These are phyloP conservation scores for Aspergillus spinulosporus DNA, from an alignment of 2,329 filamentous ascomycete species.

Conservation along the genomic window DNA sequence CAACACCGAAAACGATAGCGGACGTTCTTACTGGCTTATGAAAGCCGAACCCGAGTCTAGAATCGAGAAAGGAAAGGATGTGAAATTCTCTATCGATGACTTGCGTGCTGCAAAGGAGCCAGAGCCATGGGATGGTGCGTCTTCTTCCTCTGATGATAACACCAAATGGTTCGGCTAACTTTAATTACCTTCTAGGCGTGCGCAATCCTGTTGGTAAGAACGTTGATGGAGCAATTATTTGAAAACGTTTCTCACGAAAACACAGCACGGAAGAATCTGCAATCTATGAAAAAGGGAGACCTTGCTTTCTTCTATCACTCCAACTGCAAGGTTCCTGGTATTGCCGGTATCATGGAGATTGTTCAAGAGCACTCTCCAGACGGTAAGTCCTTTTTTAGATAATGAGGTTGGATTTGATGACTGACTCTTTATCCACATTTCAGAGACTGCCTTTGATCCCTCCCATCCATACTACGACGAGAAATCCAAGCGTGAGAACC, in stretches of 20 bases:
- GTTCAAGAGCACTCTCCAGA: slow-evolving; percentile 81
- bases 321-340: slow-evolving; percentile 84
- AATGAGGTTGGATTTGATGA: not conserved
- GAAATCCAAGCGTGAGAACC: slow-evolving; percentile 66
- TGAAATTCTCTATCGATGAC: slow-evolving; percentile 93
- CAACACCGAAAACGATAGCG: slow-evolving; percentile 23
- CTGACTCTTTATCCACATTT: slow-evolving; percentile 16
- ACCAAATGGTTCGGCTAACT: not conserved
- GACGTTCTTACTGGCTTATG: slow-evolving; percentile 70
- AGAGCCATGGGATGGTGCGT: slow-evolving; percentile 84
- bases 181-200: slow-evolving; percentile 40
- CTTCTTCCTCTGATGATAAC: slow-evolving; percentile 31
- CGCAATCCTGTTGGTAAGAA: slow-evolving; percentile 44
- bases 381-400: slow-evolving; percentile 51
- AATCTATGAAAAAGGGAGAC: slow-evolving; percentile 87
- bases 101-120: slow-evolving; percentile 69
- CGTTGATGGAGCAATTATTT: not conserved
- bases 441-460: slow-evolving; percentile 70
- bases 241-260: slow-evolving; percentile 20
- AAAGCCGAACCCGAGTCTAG: slow-evolving; percentile 88
- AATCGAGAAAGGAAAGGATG: slow-evolving; percentile 81
- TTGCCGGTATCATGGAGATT: slow-evolving; percentile 86
- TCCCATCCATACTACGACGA: slow-evolving; percentile 80
- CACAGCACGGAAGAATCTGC: slow-evolving; percentile 80
- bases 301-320: slow-evolving; percentile 97